Percentiles rank a stretch among this genome's conserved stretches.
phyloP scores from a whole-genome alignment of 176 grass and related monocot genomes.

The Rhynchospora breviuscula region DNA sequence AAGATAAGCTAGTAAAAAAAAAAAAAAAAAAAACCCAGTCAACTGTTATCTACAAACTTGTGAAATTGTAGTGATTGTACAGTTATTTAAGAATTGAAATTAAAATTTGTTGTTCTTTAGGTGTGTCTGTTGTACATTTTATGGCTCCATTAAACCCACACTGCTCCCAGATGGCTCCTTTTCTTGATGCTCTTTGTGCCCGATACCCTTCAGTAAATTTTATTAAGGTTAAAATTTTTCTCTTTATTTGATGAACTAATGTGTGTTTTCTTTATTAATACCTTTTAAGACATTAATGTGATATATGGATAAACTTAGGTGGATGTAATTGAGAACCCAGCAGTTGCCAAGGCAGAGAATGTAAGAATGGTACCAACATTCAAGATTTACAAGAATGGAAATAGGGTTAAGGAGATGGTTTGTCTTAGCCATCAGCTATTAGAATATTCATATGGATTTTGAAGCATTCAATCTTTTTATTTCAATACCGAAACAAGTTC shows the following conservation, averaged over 20 bases:
- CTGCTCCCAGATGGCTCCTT: slow-evolving; percentile 65
- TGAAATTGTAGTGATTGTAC: not conserved
- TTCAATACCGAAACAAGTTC: not conserved
- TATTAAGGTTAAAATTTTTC: slow-evolving; percentile 58
- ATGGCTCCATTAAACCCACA: slow-evolving; percentile 65
- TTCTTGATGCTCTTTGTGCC: slow-evolving; percentile 60
- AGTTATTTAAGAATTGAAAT: slow-evolving; percentile 9
- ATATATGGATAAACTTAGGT: slow-evolving; percentile 40
- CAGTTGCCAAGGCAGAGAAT: slow-evolving; percentile 62
- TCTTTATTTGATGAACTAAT: not conserved
- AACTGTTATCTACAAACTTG: not conserved
- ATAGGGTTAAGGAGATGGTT: slow-evolving; percentile 91
- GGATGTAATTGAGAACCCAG: slow-evolving; percentile 59
- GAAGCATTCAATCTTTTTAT: slow-evolving; percentile 25
- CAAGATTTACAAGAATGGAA: slow-evolving; percentile 90
- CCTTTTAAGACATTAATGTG: not conserved
- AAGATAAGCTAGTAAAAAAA: not conserved
- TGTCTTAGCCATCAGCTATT: slow-evolving; percentile 76
- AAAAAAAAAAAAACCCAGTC: slow-evolving; percentile 2
- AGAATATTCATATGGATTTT: slow-evolving; percentile 81
- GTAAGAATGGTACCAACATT: slow-evolving; percentile 81
- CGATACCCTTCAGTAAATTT: slow-evolving; percentile 90
- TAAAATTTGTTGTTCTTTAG: slow-evolving; percentile 29
- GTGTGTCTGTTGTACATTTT: slow-evolving; percentile 86
- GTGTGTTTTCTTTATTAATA: not conserved